Conservation (phyloP, 805 yeast genomes). For the Kodamaea restingae region DNA sequence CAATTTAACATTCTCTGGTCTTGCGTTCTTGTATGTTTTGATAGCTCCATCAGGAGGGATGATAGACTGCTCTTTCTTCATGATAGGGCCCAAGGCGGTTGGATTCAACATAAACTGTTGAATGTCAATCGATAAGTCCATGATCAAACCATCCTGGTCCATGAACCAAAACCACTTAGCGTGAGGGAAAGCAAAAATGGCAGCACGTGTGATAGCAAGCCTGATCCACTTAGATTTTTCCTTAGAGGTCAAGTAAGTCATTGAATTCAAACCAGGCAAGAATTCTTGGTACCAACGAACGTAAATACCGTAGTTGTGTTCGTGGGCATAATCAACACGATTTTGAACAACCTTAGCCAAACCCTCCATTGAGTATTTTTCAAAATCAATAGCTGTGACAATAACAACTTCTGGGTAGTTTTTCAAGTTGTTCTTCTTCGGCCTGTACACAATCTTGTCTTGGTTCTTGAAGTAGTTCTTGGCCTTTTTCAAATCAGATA, state of each 20-base stretch:
- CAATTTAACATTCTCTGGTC: constrained; percentile 52
- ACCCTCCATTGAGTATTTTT: constrained; percentile 54
- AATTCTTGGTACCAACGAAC: constrained; percentile 86
- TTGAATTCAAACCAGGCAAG: constrained; percentile 49
- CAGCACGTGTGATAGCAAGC: constrained; percentile 66
- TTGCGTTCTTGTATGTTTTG: constrained; percentile 60
- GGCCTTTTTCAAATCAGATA: constrained; percentile 41
- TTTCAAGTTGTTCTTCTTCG: constrained; percentile 21
- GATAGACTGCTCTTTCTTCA: constrained; percentile 68
- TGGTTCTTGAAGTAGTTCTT: constrained; percentile 60
- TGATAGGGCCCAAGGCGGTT: constrained; percentile 56
- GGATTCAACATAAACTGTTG: constrained; percentile 56
- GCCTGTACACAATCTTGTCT: constrained; percentile 52
- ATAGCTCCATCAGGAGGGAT: constrained; percentile 65
- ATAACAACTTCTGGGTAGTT: constrained; percentile 63
- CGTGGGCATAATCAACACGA: constrained; percentile 82
- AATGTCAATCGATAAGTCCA: constrained; percentile 63
- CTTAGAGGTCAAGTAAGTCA: constrained; percentile 37
- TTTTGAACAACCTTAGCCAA: constrained; percentile 74
- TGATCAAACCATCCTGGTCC: constrained; percentile 72
- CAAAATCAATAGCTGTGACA: constrained; percentile 77
- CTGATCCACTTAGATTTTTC: constrained; percentile 60
- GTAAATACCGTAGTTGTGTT: constrained; percentile 76
- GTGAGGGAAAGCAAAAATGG: constrained; percentile 89
- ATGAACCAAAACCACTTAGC: constrained; percentile 90